Evolutionary conservation across 1,284 basidiomycete species (phyloP).

Genomic region (Fomitopsis schrenkii): DNA sequence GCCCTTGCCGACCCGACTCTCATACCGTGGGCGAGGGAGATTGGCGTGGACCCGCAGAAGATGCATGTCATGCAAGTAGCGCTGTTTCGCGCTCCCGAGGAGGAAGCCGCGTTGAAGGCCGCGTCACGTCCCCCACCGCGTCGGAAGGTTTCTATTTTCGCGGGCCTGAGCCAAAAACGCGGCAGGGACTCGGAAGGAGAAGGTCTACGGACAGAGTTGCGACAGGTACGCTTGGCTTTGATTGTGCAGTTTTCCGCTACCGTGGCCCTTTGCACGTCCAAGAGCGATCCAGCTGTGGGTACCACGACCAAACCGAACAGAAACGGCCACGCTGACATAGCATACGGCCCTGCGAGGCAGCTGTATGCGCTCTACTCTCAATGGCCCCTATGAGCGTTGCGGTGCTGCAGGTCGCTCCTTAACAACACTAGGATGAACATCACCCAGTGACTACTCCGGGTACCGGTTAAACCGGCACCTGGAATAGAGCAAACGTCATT

Average conservation of each 20-base stretch:
- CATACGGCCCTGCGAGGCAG: no score
- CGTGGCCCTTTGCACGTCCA: neutral
- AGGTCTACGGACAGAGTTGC: slow-evolving; percentile 55
- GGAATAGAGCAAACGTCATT: no score
- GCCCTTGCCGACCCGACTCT: slow-evolving; percentile 22
- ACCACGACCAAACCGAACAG: no score
- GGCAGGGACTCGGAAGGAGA: slow-evolving; percentile 75
- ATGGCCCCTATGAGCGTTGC: no score
- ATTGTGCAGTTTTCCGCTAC: neutral
- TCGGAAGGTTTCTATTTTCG: slow-evolving; percentile 32
- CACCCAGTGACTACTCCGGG: no score
- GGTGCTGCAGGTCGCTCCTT: neutral
- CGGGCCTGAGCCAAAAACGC: slow-evolving; percentile 55
- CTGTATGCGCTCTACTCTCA: no score
- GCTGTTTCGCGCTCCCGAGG: slow-evolving; percentile 74
- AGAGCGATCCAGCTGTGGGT: no score
- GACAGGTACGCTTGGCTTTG: slow-evolving; percentile 43
- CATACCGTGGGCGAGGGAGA: slow-evolving; percentile 62
- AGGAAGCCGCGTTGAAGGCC: slow-evolving; percentile 54
- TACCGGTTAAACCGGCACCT: no score
- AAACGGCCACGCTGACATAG: no score
- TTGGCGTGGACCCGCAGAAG: slow-evolving; percentile 76
- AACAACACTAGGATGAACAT: no score
- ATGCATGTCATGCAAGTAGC: slow-evolving; percentile 92
- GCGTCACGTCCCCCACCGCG: slow-evolving; percentile 37